Base-by-base conservation (phyloP, 2,329 filamentous ascomycete genomes). In the Cladosporium oxysporum region DNA sequence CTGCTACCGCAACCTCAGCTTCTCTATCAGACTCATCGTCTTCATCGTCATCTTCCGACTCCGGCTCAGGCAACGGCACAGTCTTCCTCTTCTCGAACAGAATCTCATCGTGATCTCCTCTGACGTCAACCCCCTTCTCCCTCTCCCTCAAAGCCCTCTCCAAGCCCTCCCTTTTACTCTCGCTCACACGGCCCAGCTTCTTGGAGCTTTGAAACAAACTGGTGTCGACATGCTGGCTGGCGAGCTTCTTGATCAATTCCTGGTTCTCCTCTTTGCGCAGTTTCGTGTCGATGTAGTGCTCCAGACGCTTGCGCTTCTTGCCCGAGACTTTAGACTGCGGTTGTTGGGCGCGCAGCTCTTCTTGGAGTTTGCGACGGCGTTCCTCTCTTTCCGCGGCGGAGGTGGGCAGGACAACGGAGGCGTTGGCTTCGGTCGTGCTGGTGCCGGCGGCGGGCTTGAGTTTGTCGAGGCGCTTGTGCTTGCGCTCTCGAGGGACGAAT, bases 241-340 rank as follows among this genome's bases (percentile, higher is more conserved):
- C 91, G 29, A 99, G 84, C 76, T 95, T 93, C 75, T 91, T 91
- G 72, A 98, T 84, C 33, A 99, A 82, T 65, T 88, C 90, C 31
- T 91, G 84, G 73, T 92, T 96, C 78, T 98, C 94, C 75, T 99
- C 95, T 78, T 96, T 97, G 78, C 89, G 91, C 55, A 99, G 83
- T 83, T 99, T 99, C 66, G 86, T 95, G 73, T 98, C 93, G 76
- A 90, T 88, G 70, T 90, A 90, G 74, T 90, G 90, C 71, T 90
- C 87, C 68, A 90, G 74, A 63, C 88, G 81, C 79, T 90, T 90
- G 71, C 87, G 83, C 78, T 90, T 90, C 77, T 90, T 90, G 23
- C 81, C 79, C 1, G 84, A 87, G 66, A 89, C 83, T 69, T 85
- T 85, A 3, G 83, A 77, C 66, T 86, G 80, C 3, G 85, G 79